Conservation (phyloP, 2,329 filamentous ascomycete species). For the Graphium sp. region DNA sequence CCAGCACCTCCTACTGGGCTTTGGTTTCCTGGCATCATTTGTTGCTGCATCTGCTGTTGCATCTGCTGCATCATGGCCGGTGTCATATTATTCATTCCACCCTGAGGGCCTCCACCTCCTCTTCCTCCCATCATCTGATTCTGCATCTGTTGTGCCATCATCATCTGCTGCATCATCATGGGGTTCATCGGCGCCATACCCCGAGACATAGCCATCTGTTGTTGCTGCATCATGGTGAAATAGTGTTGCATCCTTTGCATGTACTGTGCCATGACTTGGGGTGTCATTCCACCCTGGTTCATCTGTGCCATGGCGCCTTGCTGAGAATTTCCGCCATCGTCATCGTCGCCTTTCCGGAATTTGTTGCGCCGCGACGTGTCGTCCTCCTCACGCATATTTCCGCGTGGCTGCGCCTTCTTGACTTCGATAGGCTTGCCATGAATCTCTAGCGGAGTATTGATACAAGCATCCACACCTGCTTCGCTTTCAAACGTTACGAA, state of each 20-base stretch:
- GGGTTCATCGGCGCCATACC: constrained; percentile 54
- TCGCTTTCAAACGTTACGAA: constrained; percentile 98
- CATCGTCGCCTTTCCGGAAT: constrained; percentile 37
- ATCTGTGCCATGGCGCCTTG: constrained; percentile 19
- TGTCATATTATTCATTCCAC: constrained; percentile 20
- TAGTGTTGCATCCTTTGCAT: constrained; percentile 98
- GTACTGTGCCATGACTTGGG: constrained; percentile 95
- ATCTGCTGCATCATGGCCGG: constrained; percentile 44
- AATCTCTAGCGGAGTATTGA: constrained; percentile 74
- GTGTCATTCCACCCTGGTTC: constrained; percentile 58
- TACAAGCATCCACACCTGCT: constrained; percentile 79
- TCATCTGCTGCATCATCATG: constrained; percentile 59
- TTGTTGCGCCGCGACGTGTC: constrained; percentile 47
- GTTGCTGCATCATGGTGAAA: constrained; percentile 86
- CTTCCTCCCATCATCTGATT: constrained; percentile 33
- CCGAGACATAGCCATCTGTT: constrained; percentile 53
- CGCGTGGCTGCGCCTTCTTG: constrained; percentile 90
- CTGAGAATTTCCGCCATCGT: constrained; percentile 13
- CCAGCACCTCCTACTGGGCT: no score
- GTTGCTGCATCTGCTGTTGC: constrained; percentile 21
- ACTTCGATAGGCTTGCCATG: constrained; percentile 95
- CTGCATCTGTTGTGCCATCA: constrained; percentile 61
- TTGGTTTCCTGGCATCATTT: no score
- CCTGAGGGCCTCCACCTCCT: constrained; percentile 15
- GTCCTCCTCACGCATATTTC: constrained; percentile 85